Base-by-base conservation (phyloP, 208 protist genomes). In the Leishmania major region DNA sequence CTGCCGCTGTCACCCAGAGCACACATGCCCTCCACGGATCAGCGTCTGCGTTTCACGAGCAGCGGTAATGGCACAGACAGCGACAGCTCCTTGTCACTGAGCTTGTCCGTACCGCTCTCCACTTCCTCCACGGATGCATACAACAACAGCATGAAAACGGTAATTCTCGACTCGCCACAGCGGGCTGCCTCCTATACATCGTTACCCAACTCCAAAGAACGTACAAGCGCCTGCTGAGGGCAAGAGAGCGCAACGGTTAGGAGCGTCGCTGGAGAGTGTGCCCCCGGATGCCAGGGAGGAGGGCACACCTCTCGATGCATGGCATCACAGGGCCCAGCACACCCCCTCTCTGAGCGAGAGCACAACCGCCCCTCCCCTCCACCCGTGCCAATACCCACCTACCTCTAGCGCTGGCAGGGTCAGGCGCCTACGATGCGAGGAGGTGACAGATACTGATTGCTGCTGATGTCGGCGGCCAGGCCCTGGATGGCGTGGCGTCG, bases 161-260 rank as follows among this genome's bases (percentile, higher is more conserved):
- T 28, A 2, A 31, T 71, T 31, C 66, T 45, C 17, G 37, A 45
- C 17, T 3, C 19, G 66, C 66, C 66, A 31, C 60, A 75, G 40
- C 72, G 64, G 0, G 47, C 53, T 3, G 49, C 74, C 60, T 83
- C 80, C 37, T 83, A 74, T 47, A 49, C 81, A 4, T 67, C 69
- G 19, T 73, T 71, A 35, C 81, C 77, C 5, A 78, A 73, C 77
- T 81, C 67, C 4, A 31, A 40, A 3, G 40, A 85, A 40, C 70
- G 79, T 43, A 85, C 81, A 11, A 69, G 28, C 25, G 40, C 40
- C 11, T 72, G 80, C 17, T 80, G 51, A 76, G 45, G 49, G 71
- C 6, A 28, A 55, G 66, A 17, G 37, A 17, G 31, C 7, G 17
- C 31, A 8, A 67, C 59, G 13, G 19, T 55, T 0, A 28, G 37